Percentiles rank a stretch among this genome's conserved stretches.
Conservation (phyloP, 2,329 filamentous ascomycete species). For the Blastomyces percursus region DNA sequence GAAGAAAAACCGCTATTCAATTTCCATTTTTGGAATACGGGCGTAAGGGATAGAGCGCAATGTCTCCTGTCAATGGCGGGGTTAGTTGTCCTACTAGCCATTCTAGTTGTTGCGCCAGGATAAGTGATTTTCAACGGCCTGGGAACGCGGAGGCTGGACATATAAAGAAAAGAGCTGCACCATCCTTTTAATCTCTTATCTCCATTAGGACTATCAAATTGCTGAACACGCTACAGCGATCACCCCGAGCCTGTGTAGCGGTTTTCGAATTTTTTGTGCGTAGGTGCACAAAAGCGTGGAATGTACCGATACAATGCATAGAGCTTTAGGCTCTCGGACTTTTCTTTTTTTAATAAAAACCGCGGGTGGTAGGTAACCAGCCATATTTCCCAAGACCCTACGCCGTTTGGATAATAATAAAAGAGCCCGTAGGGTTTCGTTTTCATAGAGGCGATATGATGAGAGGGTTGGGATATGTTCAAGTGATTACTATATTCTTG, state of each 20-base stretch:
- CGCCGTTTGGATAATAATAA: background rate
- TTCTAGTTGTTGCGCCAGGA: background rate
- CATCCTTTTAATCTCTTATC: background rate
- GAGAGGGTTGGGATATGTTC: background rate
- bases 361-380: background rate
- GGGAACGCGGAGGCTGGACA: background rate
- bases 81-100: background rate
- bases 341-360: background rate
- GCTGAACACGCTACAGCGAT: background rate
- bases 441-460: background rate
- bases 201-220: constrained; percentile 1
- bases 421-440: background rate
- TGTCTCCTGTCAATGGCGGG: background rate
- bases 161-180: background rate
- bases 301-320: background rate
- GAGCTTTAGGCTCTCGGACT: background rate
- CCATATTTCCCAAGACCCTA: background rate
- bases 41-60: background rate
- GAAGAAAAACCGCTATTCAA: background rate
- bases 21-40: background rate
- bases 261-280: background rate
- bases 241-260: background rate
- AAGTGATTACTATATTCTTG: background rate
- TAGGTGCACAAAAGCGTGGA: constrained; percentile 1
- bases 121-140: background rate